These are phyloP conservation scores for Penicillium brevicompactum DNA, from an alignment of 2,329 filamentous ascomycete genomes.

Conservation along the genomic window DNA sequence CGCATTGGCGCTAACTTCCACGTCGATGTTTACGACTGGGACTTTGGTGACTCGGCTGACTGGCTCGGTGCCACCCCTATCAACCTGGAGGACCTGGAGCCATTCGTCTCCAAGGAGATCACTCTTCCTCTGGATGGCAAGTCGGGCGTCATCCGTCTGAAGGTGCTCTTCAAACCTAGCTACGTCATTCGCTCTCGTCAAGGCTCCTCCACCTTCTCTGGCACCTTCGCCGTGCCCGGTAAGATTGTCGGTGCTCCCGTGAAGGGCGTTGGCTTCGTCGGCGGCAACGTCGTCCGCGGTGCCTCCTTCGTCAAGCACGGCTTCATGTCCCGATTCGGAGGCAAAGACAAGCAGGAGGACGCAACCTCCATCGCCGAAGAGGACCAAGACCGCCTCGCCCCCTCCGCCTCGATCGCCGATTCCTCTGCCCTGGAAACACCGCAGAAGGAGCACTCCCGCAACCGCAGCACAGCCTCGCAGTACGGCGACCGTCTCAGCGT, in stretches of 20 bases:
- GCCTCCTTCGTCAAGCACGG: slow-evolving; percentile 88
- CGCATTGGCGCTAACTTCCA: slow-evolving; percentile 82
- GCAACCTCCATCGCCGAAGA: slow-evolving; percentile 32
- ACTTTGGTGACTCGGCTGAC: slow-evolving; percentile 94
- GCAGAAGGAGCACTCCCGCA: slow-evolving; percentile 48
- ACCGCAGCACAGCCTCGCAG: slow-evolving; percentile 52
- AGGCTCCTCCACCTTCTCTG: slow-evolving; percentile 89
- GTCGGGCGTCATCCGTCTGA: slow-evolving; percentile 78
- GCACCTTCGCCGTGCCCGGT: slow-evolving; percentile 82
- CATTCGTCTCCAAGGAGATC: slow-evolving; percentile 78
- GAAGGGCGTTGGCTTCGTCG: slow-evolving; percentile 82
- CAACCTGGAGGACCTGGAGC: slow-evolving; percentile 77
- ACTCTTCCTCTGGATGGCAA: slow-evolving; percentile 81
- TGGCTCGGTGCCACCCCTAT: slow-evolving; percentile 78
- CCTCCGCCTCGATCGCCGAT: slow-evolving; percentile 34
- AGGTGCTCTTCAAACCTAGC: slow-evolving; percentile 87
- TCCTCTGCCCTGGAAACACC: slow-evolving; percentile 25
- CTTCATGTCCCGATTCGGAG: slow-evolving; percentile 62
- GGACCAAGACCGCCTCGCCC: slow-evolving; percentile 20
- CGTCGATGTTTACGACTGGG: slow-evolving; percentile 89
- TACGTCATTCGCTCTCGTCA: slow-evolving; percentile 86
- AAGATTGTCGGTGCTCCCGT: slow-evolving; percentile 95
- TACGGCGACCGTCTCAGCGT: slow-evolving; percentile 55
- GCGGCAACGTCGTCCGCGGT: slow-evolving; percentile 82
- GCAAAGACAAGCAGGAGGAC: slow-evolving; percentile 57